A percentile compares a stretch with the other conserved stretches of the same genome.
Conservation (phyloP, 1,284 basidiomycete species). For the Pseudozyma sp. region DNA sequence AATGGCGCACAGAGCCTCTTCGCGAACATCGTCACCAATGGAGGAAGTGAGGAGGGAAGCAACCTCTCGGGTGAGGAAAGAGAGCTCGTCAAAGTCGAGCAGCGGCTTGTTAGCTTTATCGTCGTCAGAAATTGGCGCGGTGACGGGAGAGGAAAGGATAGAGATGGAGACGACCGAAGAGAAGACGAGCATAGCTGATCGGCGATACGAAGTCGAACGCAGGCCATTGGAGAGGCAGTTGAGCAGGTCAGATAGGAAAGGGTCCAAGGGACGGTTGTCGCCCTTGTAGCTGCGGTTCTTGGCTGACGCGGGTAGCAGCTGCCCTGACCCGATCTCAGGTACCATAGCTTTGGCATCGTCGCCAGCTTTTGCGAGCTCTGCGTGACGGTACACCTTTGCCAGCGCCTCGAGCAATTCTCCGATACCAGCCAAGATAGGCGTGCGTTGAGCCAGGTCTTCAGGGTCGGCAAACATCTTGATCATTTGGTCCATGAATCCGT, state of each 20-base stretch:
- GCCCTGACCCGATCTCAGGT: slow-evolving; percentile 28
- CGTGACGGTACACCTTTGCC: slow-evolving; percentile 49
- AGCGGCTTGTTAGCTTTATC: slow-evolving; percentile 69
- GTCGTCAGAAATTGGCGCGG: background rate
- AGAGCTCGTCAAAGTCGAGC: slow-evolving; percentile 79
- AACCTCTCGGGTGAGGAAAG: slow-evolving; percentile 81
- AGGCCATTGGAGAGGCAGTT: slow-evolving; percentile 57
- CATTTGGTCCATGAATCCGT: slow-evolving; percentile 54
- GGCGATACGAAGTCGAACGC: slow-evolving; percentile 41
- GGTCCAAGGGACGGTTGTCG: slow-evolving; percentile 57
- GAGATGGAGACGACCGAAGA: slow-evolving; percentile 52
- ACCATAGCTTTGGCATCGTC: slow-evolving; percentile 1
- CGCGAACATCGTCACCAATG: slow-evolving; percentile 73
- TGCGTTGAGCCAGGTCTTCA: slow-evolving; percentile 80
- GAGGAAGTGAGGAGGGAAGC: slow-evolving; percentile 77
- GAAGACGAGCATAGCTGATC: slow-evolving; percentile 57
- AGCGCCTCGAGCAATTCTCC: slow-evolving; percentile 56
- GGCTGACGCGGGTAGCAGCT: slow-evolving; percentile 26
- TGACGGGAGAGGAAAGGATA: slow-evolving; percentile 18
- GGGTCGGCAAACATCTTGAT: slow-evolving; percentile 79
- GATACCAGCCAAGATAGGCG: slow-evolving; percentile 74
- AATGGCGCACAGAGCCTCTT: slow-evolving; percentile 47
- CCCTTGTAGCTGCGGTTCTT: slow-evolving; percentile 41
- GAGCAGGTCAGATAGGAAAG: slow-evolving; percentile 54
- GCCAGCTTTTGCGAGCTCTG: slow-evolving; percentile 13